phyloP scores from a whole-genome alignment of 1,284 basidiomycete genomes.

The Apiotrichum veenhuisii region DNA sequence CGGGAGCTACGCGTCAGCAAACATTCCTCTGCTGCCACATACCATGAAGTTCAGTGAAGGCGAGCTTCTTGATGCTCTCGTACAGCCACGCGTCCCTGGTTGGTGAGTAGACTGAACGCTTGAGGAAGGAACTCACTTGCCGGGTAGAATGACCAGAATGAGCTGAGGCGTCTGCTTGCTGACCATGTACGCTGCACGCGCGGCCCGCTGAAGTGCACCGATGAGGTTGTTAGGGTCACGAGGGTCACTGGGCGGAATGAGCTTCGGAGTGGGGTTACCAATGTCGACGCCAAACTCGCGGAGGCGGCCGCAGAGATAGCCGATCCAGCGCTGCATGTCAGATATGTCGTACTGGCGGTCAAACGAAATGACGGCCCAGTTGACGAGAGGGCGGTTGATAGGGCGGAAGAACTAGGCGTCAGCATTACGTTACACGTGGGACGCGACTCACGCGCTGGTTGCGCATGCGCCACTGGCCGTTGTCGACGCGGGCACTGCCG shows the following conservation, averaged over 20 bases:
- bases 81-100: conserved; percentile 45
- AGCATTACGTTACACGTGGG: neutral
- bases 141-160: conserved; percentile 43
- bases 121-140: conserved; percentile 14
- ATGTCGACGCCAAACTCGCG: conserved; percentile 24
- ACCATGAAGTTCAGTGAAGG: conserved; percentile 20
- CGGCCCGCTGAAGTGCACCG: conserved; percentile 27
- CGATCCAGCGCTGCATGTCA: conserved; percentile 34
- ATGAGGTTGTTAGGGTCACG: neutral
- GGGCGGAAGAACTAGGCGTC: conserved; percentile 34
- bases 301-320: conserved; percentile 23
- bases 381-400: conserved; percentile 33
- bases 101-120: neutral
- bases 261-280: conserved; percentile 25
- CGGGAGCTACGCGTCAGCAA: neutral
- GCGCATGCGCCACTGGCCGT: conserved; percentile 33
- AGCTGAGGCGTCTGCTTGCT: conserved; percentile 43
- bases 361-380: conserved; percentile 46
- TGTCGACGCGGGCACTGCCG: neutral
- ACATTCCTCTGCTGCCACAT: neutral
- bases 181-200: conserved; percentile 30
- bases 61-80: conserved; percentile 48
- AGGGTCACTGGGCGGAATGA: conserved; percentile 1
- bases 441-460: conserved; percentile 24
- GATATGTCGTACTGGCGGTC: conserved; percentile 28